A percentile compares a stretch with the other conserved stretches of the same genome.
Conservation (phyloP, 495 filamentous ascomycete species). For the Staphylotrichum tortipilum region DNA sequence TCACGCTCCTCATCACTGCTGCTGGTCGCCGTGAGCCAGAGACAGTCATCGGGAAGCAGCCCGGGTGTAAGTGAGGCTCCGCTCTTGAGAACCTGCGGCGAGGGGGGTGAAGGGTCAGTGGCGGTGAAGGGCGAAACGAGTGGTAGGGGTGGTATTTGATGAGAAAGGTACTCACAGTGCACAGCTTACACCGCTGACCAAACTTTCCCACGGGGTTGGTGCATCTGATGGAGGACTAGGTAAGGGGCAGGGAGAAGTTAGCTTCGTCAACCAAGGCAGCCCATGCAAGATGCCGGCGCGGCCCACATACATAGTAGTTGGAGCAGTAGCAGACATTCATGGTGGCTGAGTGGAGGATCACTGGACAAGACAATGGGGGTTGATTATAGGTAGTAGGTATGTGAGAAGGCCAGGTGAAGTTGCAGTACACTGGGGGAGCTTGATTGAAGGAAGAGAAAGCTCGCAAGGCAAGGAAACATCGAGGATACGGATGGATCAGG, state of each 20-base stretch:
- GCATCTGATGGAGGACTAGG: slow-evolving; percentile 38
- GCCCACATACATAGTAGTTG: slow-evolving; percentile 44
- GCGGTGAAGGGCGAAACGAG: too few species aligned
- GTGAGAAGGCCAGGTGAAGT: too few species aligned
- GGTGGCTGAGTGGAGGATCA: neutral
- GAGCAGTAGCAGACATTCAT: slow-evolving; percentile 39
- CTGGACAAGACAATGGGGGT: neutral
- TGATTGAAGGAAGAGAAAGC: too few species aligned
- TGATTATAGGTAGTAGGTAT: too few species aligned
- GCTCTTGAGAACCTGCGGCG: slow-evolving; percentile 14
- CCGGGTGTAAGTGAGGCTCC: slow-evolving; percentile 19
- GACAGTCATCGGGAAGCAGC: slow-evolving; percentile 17
- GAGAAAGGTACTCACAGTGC: slow-evolving; percentile 26
- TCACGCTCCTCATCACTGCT: neutral
- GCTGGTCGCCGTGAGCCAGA: slow-evolving; percentile 3
- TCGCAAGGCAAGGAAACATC: too few species aligned
- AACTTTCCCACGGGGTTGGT: slow-evolving; percentile 38
- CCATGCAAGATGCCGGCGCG: too few species aligned
- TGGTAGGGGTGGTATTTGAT: too few species aligned
- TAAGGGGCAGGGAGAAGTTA: neutral
- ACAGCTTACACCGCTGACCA: slow-evolving; percentile 38
- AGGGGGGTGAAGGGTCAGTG: neutral
- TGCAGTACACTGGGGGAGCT: too few species aligned
- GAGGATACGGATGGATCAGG: too few species aligned
- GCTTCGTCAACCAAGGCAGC: neutral